Evolutionary conservation across 192 early-diverging fungal genomes (phyloP), one percentile per base, ranked within the genome.

Genomic region (Nowakowskiella sp.): DNA sequence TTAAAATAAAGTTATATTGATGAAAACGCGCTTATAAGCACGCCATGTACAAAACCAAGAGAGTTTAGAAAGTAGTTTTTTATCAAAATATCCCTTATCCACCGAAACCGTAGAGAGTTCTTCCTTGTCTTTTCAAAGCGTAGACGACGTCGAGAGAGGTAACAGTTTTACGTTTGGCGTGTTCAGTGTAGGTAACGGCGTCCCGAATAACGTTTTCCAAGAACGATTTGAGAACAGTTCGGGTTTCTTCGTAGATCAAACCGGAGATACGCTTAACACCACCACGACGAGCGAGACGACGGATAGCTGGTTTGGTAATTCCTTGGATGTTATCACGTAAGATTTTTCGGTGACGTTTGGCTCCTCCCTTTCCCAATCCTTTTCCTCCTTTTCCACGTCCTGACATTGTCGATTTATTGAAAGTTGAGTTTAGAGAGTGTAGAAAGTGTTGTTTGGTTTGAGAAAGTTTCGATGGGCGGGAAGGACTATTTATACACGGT

Each of bases 221-320:
- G 82, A 97, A 97, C 55, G 85, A 80, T 86, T 97, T 97, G 70
- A 97, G 85, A 58, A 97, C 94, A 59, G 80, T 82, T 67, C 94
- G 90, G 72, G 94, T 97, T 78, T 97, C 94, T 70, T 97, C 94
- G 81, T 97, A 97, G 76, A 97, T 97, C 60, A 97, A 90, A 54
- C 94, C 94, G 47, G 90, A 93, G 83, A 97, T 97, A 87, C 94
- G 91, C 89, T 97, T 97, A 82, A 97, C 93, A 85, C 93, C 93
- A 60, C 93, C 93, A 89, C 93, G 89, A 72, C 93, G 90, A 23
- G 93, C 93, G 55, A 97, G 91, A 89, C 93, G 93, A 73, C 91
- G 90, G 68, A 96, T 96, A 52, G 92, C 92, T 45, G 92, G 92
- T 83, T 95, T 95, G 69, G 92, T 95, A 72, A 95, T 95, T 58